Evolutionary conservation across 208 protist species (phyloP), one percentile per base, ranked within the genome.

Genomic region (Trypanosoma boissoni): DNA sequence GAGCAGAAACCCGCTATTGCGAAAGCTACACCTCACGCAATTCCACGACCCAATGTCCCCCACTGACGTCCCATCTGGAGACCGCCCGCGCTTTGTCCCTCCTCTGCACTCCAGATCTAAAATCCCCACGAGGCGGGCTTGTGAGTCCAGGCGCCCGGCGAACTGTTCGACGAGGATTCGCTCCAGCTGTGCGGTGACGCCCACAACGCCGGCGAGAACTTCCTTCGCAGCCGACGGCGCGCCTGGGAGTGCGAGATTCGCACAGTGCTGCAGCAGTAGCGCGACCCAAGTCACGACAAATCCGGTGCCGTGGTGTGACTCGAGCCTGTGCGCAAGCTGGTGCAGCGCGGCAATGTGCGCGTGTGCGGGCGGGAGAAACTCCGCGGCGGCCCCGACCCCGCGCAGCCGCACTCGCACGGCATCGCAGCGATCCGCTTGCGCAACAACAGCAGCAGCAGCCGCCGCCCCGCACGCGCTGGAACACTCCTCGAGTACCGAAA

Each of bases 261-360:
- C n/a, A 53, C 12, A 49, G n/a, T 20, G 26, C 14, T 59, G 18
- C 31, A 71, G 12, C 9, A 71, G 12, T 6, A 39, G 20, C n/a
- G 50, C 28, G 20, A 59, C 1, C 64, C 64, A 71, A 18, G n/a
- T 29, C 16, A 59, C 36, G 23, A 64, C 10, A 53, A 71, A 71
- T 18, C 12, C 20, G 6, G 52, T 20, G 8, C 32, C 39, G 26
- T 71, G 64, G 18, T 34, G 23, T 12, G 39, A 18, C n/a, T 58
- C 64, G 18, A 59, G 14, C 14, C 61, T 39, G 37, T 71, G 64
- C 24, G 64, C 64, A n/a, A 71, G 32, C 32, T 71, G 64, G 44
- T 71, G 64, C 32, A 71, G n/a, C 14, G 49, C 50, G 37, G 48
- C 27, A n/a, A n/a, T 50, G 28, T 49, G 58, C 6, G 62, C 41